Evolutionary conservation across 2,329 filamentous ascomycete genomes (phyloP).

Genomic region (Pseudocercospora crystallina): DNA sequence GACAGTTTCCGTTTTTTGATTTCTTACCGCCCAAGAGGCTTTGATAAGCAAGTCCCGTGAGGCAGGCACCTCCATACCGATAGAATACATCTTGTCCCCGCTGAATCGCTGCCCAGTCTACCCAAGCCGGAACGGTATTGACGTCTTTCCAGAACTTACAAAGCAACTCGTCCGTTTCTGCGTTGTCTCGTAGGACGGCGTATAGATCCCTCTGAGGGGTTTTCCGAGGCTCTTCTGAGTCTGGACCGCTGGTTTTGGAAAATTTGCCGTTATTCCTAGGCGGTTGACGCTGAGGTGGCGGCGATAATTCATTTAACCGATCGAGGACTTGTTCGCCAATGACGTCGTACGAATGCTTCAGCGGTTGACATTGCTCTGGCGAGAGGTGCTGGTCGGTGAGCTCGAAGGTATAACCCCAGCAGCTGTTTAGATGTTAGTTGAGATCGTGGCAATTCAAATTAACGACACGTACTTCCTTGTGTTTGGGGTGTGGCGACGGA

Average conservation of each 20-base stretch:
- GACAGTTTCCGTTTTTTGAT: no score
- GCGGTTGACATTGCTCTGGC: slow-evolving; percentile 56
- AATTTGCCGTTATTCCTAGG: slow-evolving; percentile 39
- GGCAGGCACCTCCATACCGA: slow-evolving; percentile 66
- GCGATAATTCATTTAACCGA: slow-evolving; percentile 62
- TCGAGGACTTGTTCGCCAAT: slow-evolving; percentile 67
- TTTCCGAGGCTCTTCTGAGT: slow-evolving; percentile 14
- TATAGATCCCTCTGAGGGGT: slow-evolving; percentile 59
- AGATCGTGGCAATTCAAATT: slow-evolving; percentile 8
- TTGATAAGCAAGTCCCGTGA: slow-evolving; percentile 65
- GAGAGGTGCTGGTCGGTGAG: slow-evolving; percentile 66
- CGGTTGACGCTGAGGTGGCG: slow-evolving; percentile 42
- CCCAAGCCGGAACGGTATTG: slow-evolving; percentile 69
- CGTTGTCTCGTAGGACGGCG: slow-evolving; percentile 60
- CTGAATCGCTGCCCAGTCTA: slow-evolving; percentile 73
- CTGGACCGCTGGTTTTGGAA: not conserved
- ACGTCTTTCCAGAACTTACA: slow-evolving; percentile 64
- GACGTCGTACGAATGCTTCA: slow-evolving; percentile 67
- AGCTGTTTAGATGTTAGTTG: slow-evolving; percentile 32
- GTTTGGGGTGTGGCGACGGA: slow-evolving; percentile 43
- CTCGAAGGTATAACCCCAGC: slow-evolving; percentile 68
- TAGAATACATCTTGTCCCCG: slow-evolving; percentile 77
- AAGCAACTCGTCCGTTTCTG: slow-evolving; percentile 56
- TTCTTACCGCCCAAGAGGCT: slow-evolving; percentile 56
- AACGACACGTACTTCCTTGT: slow-evolving; percentile 40